phyloP scores from a whole-genome alignment of 768 basidiomycete species.

The Pleurotus salmoneostramineus region DNA sequence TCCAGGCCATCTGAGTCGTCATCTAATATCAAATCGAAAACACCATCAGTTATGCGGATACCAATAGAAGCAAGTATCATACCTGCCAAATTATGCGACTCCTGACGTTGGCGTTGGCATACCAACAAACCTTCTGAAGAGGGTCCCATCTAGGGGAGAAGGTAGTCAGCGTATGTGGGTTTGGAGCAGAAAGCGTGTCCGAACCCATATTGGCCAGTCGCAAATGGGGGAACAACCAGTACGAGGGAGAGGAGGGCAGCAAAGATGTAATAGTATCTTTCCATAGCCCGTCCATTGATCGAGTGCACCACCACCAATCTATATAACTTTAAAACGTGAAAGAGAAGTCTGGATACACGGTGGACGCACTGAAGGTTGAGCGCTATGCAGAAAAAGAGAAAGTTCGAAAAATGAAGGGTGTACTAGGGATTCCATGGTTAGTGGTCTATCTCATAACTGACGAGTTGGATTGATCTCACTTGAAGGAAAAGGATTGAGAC shows the following conservation, averaged over 20 bases:
- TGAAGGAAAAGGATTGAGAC: conserved; percentile 18
- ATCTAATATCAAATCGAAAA: too few relatives aligned
- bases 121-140: conserved; percentile 17
- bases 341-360: not conserved
- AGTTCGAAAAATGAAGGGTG: conserved; percentile 17
- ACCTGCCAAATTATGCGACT: conserved; percentile 14
- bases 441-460: not conserved
- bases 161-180: too few relatives aligned
- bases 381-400: conserved; percentile 17
- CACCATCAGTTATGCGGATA: too few relatives aligned
- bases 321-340: not conserved
- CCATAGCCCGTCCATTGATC: conserved; percentile 14
- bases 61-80: not conserved
- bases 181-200: not conserved
- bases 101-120: conserved; percentile 13
- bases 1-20: conserved; percentile 6
- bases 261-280: conserved; percentile 13
- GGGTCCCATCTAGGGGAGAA: conserved; percentile 15
- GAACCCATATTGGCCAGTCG: conserved; percentile 17
- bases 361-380: conserved; percentile 19
- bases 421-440: conserved; percentile 2
- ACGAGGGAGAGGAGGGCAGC: conserved; percentile 7
- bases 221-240: conserved; percentile 15
- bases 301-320: conserved; percentile 16
- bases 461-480: not conserved